These are phyloP conservation scores for Xeromyces bisporus DNA, from an alignment of 495 filamentous ascomycete genomes.

Conservation along the genomic window DNA sequence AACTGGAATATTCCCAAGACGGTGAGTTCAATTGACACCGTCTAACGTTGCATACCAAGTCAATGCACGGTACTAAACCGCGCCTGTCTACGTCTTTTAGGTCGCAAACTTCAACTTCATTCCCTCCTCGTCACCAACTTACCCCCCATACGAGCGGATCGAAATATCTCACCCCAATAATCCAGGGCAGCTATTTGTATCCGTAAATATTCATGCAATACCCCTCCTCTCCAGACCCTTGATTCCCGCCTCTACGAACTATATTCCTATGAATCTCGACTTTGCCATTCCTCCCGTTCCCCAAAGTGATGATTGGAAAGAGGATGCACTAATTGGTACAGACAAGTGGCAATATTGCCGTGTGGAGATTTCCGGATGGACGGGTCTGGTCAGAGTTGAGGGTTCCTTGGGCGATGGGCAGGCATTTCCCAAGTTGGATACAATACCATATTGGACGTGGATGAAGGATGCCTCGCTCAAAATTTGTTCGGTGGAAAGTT, in stretches of 20 bases:
- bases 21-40: neutral
- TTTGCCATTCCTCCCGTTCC: neutral
- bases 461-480: constrained; percentile 1
- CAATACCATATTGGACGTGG: neutral
- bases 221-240: neutral
- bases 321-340: neutral
- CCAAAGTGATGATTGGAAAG: neutral
- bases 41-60: no score
- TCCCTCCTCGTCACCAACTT: neutral
- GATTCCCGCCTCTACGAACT: neutral
- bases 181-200: neutral
- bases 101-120: constrained; percentile 1
- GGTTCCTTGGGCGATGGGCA: neutral
- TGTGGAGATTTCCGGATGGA: neutral
- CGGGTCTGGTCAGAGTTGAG: neutral
- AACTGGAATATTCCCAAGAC: constrained; percentile 1
- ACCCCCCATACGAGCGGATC: neutral
- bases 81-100: neutral
- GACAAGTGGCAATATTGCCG: neutral
- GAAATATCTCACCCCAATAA: neutral
- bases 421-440: neutral
- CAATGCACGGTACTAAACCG: no score
- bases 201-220: neutral
- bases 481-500: no score
- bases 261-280: neutral